Evolutionary conservation across 179 eudicot genomes (phyloP), one percentile per base, ranked within the genome.

Genomic region (Beta lomatogona): DNA sequence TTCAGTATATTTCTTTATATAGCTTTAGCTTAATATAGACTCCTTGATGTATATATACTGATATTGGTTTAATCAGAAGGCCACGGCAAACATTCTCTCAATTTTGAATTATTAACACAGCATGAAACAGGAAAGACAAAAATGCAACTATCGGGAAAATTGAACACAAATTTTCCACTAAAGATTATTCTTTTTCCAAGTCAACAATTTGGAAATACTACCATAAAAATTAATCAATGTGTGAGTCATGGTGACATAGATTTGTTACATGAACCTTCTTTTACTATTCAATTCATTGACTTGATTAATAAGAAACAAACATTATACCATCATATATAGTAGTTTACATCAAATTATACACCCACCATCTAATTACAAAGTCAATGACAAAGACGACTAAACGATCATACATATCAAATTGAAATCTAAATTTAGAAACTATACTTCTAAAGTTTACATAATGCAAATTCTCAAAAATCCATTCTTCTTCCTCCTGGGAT

Each of bases 201-300:
- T 48, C 52, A 48, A 48, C 7, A 48, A 48, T 9, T 16, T 57
- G 25, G 21, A 64, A 64, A 64, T 2, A 61, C 66, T 0, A 31
- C 36, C 36, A 67, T 12, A 1, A 67, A 9, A n/a, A 61, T n/a
- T 19, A 61, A 21, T n/a, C 13, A 9, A n/a, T 19, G 54, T 80
- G 61, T 14, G 36, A 52, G 54, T 73, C 61, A 72, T 14, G 21
- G 53, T 69, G 73, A 69, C 73, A 69, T 69, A 36, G 5, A 65
- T 28, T 28, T 25, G 52, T 22, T 44, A 44, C 48, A 12, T 44
- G 73, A 69, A 6, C 11, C 22, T 54, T 54, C 61, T 15, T 53
- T 3, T 12, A 72, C 18, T 21, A 54, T 52, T 52, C 44, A 72
- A 72, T 22, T 18, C 60, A 52, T 72, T 72, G 76, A 72, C 44